A percentile compares a stretch with the other conserved stretches of the same genome.
Evolutionary conservation across 805 yeast genomes (phyloP).

Genomic region (Pichia rugopelliculosa): DNA sequence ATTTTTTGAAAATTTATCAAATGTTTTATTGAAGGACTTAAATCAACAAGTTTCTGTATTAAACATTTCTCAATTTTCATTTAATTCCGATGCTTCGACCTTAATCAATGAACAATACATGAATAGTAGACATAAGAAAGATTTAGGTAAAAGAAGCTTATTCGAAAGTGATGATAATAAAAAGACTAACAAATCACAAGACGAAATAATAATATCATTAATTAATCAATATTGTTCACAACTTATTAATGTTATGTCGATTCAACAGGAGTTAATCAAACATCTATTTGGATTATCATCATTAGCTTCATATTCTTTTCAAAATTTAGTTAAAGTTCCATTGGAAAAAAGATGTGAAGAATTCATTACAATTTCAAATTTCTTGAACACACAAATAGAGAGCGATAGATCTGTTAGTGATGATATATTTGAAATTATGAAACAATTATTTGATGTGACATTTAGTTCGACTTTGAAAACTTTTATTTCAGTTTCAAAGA

Average conservation of each 20-base stretch:
- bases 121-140: conserved; percentile 7
- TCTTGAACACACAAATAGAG: conserved; percentile 18
- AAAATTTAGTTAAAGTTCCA: conserved; percentile 33
- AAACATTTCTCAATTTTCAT: conserved; percentile 13
- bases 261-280: conserved; percentile 44
- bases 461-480: conserved; percentile 25
- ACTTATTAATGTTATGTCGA: conserved; percentile 10
- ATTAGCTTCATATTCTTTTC: conserved; percentile 31
- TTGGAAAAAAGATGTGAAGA: conserved; percentile 17
- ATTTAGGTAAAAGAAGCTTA: conserved; percentile 12
- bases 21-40: conserved; percentile 14
- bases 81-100: conserved; percentile 18
- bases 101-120: conserved; percentile 13
- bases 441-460: conserved; percentile 23
- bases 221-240: conserved; percentile 13
- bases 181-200: background rate
- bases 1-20: conserved; percentile 24
- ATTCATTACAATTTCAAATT: conserved; percentile 12
- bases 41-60: conserved; percentile 6
- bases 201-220: background rate
- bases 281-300: conserved; percentile 40
- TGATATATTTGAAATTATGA: conserved; percentile 23
- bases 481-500: conserved; percentile 30
- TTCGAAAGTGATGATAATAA: conserved; percentile 10
- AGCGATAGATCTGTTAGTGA: conserved; percentile 27